phyloP scores from a whole-genome alignment of 257 asterid species.

The Solanum lignicaule region DNA sequence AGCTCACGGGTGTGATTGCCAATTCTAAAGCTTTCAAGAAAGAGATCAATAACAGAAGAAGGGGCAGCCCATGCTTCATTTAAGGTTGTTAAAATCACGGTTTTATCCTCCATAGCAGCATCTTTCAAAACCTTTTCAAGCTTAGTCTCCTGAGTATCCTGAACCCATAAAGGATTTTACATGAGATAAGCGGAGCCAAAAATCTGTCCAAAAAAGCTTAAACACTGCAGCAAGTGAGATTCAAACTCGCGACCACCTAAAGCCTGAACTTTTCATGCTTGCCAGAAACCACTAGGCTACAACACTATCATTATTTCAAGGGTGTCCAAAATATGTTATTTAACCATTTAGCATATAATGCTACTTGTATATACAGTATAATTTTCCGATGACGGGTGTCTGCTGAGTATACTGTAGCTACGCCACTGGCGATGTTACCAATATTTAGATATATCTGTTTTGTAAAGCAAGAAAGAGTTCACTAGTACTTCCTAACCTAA shows the following conservation, averaged over 20 bases:
- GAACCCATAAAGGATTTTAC: background rate
- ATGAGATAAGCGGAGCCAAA: background rate
- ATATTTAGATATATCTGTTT: background rate
- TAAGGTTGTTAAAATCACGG: slow-evolving; percentile 42
- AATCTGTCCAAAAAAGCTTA: background rate
- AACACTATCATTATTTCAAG: background rate
- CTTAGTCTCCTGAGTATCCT: slow-evolving; percentile 24
- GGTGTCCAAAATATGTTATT: background rate
- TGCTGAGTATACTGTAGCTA: background rate
- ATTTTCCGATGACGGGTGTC: background rate
- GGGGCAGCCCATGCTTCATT: slow-evolving; percentile 46
- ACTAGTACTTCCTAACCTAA: background rate
- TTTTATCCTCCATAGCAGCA: slow-evolving; percentile 36
- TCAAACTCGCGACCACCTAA: background rate
- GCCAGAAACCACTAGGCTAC: background rate
- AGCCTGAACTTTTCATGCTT: background rate
- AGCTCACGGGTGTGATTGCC: slow-evolving; percentile 31
- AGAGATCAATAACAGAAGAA: slow-evolving; percentile 34
- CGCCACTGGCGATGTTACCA: background rate
- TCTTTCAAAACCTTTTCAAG: slow-evolving; percentile 26
- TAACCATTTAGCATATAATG: background rate
- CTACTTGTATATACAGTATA: too few relatives aligned
- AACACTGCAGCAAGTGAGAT: background rate
- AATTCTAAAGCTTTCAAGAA: slow-evolving; percentile 40
- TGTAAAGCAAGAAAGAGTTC: background rate